These are phyloP conservation scores for Acmispon strigosus DNA, from an alignment of 306 rosid species.

Conservation along the genomic window DNA sequence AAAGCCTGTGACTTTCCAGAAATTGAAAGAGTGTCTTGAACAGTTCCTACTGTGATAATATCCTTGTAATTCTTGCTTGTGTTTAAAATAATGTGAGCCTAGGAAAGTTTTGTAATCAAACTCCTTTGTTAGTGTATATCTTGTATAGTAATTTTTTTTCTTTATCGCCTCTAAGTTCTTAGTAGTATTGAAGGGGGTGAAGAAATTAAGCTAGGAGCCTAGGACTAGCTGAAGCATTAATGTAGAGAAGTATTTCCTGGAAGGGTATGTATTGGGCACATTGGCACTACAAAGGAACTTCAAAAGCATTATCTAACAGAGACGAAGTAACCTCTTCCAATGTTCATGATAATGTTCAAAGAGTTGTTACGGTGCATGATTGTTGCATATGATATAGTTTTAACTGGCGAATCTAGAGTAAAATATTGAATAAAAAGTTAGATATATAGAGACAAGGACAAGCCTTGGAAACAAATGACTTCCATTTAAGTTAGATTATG, in stretches of 20 bases:
- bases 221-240: neutral
- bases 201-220: neutral
- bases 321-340: neutral
- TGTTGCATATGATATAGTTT: too few species aligned
- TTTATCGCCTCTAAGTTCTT: neutral
- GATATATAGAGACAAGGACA: too few species aligned
- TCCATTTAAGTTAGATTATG: too few species aligned
- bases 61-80: conserved; percentile 43
- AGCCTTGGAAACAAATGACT: too few species aligned
- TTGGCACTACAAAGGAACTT: neutral
- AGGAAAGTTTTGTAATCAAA: conserved; percentile 64
- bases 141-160: conserved; percentile 28
- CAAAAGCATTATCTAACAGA: neutral
- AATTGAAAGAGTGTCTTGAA: conserved; percentile 53
- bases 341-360: neutral
- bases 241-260: neutral
- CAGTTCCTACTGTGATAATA: conserved; percentile 37
- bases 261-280: neutral
- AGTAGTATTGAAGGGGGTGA: conserved; percentile 8
- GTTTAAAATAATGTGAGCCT: conserved; percentile 32
- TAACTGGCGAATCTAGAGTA: too few species aligned
- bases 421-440: too few species aligned
- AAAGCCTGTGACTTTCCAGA: conserved; percentile 78
- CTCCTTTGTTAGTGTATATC: conserved; percentile 16
- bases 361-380: too few species aligned